Evolutionary conservation across 306 rosid genomes (phyloP).

Genomic region (Casuarina cunninghamiana): DNA sequence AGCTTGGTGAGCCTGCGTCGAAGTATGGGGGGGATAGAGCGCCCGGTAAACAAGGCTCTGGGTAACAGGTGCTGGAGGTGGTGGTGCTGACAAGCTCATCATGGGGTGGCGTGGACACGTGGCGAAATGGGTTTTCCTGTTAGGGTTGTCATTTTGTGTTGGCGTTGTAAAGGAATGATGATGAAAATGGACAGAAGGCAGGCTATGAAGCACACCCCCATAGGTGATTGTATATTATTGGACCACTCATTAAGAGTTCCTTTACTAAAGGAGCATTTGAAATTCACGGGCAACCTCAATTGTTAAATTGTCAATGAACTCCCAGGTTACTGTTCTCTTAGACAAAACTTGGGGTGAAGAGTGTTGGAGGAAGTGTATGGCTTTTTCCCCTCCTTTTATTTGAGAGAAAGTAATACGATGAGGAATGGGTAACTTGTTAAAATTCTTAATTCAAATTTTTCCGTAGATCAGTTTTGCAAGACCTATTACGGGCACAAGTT

Average conservation of each 20-base stretch:
- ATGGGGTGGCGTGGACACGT: conserved; percentile 24
- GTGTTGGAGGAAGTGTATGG: no score
- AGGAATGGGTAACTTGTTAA: no score
- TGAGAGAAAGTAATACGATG: no score
- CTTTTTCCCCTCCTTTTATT: no score
- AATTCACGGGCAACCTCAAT: no score
- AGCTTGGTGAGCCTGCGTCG: conserved; percentile 35
- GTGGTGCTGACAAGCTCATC: conserved; percentile 19
- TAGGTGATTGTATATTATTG: conserved; percentile 21
- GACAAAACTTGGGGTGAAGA: no score
- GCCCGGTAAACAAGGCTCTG: conserved; percentile 54
- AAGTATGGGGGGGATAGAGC: conserved; percentile 33
- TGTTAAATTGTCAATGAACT: no score
- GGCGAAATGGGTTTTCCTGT: conserved; percentile 20
- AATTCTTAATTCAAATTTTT: no score
- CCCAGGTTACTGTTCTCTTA: no score
- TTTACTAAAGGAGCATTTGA: no score
- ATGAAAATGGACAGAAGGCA: conserved; percentile 14
- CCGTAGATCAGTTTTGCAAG: no score
- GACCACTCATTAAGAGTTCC: neutral
- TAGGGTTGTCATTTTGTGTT: conserved; percentile 26
- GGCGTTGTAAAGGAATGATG: conserved; percentile 3
- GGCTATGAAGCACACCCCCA: conserved; percentile 38
- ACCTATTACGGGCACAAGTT: no score
- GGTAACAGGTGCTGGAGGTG: conserved; percentile 9